A percentile compares a stretch with the other conserved stretches of the same genome.
phyloP scores from a whole-genome alignment of 1,284 basidiomycete species.

The Leccinum subspadiceum region DNA sequence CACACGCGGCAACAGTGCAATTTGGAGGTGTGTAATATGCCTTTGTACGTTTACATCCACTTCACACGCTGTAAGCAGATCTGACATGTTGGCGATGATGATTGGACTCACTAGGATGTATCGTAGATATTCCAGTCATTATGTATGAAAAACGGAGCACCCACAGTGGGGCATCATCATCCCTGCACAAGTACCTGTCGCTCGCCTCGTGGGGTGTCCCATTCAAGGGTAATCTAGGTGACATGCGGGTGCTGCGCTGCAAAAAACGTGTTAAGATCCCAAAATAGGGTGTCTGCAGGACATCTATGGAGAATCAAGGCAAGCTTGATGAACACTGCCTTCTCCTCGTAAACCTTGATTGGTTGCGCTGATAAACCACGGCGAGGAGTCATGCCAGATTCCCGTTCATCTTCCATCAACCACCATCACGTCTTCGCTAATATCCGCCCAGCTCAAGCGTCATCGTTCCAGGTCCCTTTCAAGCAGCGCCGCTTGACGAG shows the following conservation, averaged over 20 bases:
- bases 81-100: constrained; percentile 17
- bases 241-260: constrained; percentile 35
- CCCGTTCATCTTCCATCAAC: constrained; percentile 31
- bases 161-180: constrained; percentile 24
- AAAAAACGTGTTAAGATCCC: constrained; percentile 31
- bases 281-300: constrained; percentile 25
- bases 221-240: constrained; percentile 16
- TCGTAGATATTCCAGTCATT: constrained; percentile 30
- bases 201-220: constrained; percentile 30
- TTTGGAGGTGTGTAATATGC: constrained; percentile 22
- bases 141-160: constrained; percentile 30
- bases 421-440: constrained; percentile 35
- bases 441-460: constrained; percentile 28
- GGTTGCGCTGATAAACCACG: constrained; percentile 33
- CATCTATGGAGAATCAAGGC: constrained; percentile 20
- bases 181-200: constrained; percentile 22
- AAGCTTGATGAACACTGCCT: constrained; percentile 28
- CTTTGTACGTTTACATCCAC: constrained; percentile 27
- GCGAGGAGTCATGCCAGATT: constrained; percentile 30
- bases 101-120: constrained; percentile 21
- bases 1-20: constrained; percentile 18
- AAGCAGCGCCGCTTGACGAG: constrained; percentile 24
- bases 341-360: constrained; percentile 30
- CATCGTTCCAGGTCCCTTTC: constrained; percentile 23
- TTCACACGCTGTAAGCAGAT: constrained; percentile 19